Evolutionary conservation across 495 filamentous ascomycete species (phyloP).

Genomic region (Xylaria intraflava): DNA sequence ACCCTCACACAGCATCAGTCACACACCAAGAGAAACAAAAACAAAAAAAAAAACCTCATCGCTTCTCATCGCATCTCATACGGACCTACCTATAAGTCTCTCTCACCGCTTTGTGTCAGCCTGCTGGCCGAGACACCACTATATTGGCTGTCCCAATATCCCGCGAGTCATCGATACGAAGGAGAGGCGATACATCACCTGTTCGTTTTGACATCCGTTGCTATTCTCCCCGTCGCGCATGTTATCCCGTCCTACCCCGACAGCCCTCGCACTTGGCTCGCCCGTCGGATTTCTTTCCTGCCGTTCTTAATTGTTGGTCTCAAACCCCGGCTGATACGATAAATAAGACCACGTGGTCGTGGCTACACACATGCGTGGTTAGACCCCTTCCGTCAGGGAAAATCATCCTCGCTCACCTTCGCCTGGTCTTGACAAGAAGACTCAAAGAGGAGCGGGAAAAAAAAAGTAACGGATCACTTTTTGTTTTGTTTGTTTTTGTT

Average conservation of each 20-base stretch:
- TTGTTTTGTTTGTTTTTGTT: too few relatives aligned
- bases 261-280: background rate
- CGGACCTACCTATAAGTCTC: too few relatives aligned
- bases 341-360: background rate
- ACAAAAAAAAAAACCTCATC: background rate
- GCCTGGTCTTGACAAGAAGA: constrained; percentile 6
- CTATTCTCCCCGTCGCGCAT: background rate
- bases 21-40: too few relatives aligned
- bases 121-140: background rate
- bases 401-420: background rate
- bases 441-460: background rate
- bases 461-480: constrained; percentile 10
- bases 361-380: background rate
- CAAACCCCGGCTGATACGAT: background rate
- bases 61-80: too few relatives aligned
- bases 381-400: background rate
- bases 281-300: background rate
- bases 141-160: background rate
- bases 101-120: background rate
- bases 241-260: constrained; percentile 1
- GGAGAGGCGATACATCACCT: constrained; percentile 4
- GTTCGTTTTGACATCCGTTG: background rate
- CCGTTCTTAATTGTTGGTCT: background rate
- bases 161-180: background rate
- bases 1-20: background rate